Evolutionary conservation across 2,329 filamentous ascomycete genomes (phyloP), one percentile per base, ranked within the genome.

Genomic region (Penicillium expansum): DNA sequence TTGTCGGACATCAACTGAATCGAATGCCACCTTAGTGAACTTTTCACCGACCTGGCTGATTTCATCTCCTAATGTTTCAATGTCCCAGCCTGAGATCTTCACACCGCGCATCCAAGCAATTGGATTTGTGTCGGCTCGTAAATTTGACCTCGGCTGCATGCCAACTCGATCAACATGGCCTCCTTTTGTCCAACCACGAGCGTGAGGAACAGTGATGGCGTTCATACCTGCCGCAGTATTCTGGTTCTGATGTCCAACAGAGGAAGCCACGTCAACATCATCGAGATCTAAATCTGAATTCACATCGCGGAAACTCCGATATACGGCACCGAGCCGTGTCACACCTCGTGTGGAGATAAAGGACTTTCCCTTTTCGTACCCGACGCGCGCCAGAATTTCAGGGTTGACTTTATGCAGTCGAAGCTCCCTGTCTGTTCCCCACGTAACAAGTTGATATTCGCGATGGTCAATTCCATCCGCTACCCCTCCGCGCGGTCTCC

Each of bases 361-460:
- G 4, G 82, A 81, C 50, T 80, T 82, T 5, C 90, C 91, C 69
- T 87, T 91, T 44, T 85, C 79, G 69, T 90, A 89, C 3, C 90
- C 91, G 16, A 95, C 87, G 2, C 83, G 80, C 56, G 84, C 79
- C 0, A 94, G 78, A 30, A 86, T 78, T 27, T 85, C 78, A 1
- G 84, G 77, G 39, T 90, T 83, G 20, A 92, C 83, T 47, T 86
- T 86, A 69, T 96, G 90, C 29, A 97, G 80, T 48, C 89, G 87
- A 30, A 97, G 79, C 67, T 92, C 85, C 63, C 89, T 89, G 71
- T 97, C 93, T 48, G 90, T 87, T 27, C 92, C 92, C 92, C 92
- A 97, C 0, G 92, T 92, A 0, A 97, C 90, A 18, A 97, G 80
- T 72, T 97, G 92, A 62, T 96, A 97, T 51, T 97, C 92, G 65